These are phyloP conservation scores for Truncatella angustata DNA, from an alignment of 2,329 filamentous ascomycete genomes.

Conservation along the genomic window DNA sequence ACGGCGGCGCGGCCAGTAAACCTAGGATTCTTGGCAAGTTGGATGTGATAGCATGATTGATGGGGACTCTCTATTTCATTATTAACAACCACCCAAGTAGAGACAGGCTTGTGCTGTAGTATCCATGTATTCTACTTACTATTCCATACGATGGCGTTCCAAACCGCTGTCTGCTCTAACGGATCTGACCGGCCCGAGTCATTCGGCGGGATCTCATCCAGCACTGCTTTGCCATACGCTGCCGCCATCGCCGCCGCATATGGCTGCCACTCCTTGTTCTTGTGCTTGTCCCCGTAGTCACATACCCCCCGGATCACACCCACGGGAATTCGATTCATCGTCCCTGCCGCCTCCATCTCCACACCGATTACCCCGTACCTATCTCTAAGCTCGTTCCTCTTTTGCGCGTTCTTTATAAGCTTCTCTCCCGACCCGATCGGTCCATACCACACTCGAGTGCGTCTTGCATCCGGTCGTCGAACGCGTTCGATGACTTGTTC, in stretches of 20 bases:
- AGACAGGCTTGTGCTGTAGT: background rate
- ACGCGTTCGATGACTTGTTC: conserved; percentile 13
- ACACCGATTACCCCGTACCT: conserved; percentile 28
- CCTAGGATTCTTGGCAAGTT: background rate
- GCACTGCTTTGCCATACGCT: conserved; percentile 16
- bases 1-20: conserved; percentile 31
- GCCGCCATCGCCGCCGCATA: conserved; percentile 34
- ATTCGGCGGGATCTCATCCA: background rate
- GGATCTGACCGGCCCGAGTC: background rate
- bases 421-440: conserved; percentile 32
- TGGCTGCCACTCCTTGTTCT: conserved; percentile 33
- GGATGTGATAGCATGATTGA: conserved; percentile 1
- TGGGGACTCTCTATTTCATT: background rate
- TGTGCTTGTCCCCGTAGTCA: conserved; percentile 31
- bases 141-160: background rate
- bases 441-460: conserved; percentile 33
- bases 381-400: conserved; percentile 15
- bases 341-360: conserved; percentile 32
- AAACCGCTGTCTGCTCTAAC: background rate
- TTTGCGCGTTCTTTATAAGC: conserved; percentile 24
- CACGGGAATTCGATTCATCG: conserved; percentile 30
- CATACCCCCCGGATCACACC: conserved; percentile 32
- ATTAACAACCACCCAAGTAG: background rate
- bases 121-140: background rate
- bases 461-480: conserved; percentile 15